Base-by-base conservation (phyloP, 306 rosid genomes). In the Trifolium repens region DNA sequence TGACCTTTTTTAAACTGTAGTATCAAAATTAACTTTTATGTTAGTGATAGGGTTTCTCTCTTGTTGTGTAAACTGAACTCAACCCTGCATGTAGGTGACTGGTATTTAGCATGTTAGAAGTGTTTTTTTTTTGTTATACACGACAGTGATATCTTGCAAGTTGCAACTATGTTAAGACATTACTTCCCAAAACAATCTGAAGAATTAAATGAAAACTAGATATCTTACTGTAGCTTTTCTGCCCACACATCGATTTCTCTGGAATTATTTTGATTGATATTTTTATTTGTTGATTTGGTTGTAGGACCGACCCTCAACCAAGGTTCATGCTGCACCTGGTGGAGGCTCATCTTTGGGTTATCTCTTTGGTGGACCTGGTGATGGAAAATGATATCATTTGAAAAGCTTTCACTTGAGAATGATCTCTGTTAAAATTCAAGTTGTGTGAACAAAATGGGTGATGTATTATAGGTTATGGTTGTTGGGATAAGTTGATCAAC, bases 291-390 rank as follows among this genome's bases (percentile, higher is more conserved):
- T n/a, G 15, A 77, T 71, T 52, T 46, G 74, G 69, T 30, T 77
- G 82, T 88, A 94, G 98, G 98, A 94, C 83, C 98, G 98, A 55
- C 98, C 98, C 70, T 90, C 98, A 39, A 91, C 98, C 82, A 94
- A 94, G 86, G 97, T 94, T 62, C 98, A 94, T 55, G 76, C 98
- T 78, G 97, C 97, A 57, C 98, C 98, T 7, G 97, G 98, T 27
- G 98, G 98, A 42, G 97, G 97, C 66, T 94, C 98, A 59, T 94
- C 98, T 60, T 81, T 94, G 82, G 96, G 88, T 73, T 94, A 94
- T 77, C 96, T 94, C 82, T 94, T 94, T 77, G 98, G 88, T 58
- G 88, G 89, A 1, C 91, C 82, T 22, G 85, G 88, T 19, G 88
- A 80, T 30, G 89, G 88, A 66, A 91, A 94, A 61, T 94, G 86